Percentiles rank a stretch among this genome's conserved stretches.
phyloP scores from a whole-genome alignment of 1,139 yeast species.

The Geotrichum cucujoidarum region DNA sequence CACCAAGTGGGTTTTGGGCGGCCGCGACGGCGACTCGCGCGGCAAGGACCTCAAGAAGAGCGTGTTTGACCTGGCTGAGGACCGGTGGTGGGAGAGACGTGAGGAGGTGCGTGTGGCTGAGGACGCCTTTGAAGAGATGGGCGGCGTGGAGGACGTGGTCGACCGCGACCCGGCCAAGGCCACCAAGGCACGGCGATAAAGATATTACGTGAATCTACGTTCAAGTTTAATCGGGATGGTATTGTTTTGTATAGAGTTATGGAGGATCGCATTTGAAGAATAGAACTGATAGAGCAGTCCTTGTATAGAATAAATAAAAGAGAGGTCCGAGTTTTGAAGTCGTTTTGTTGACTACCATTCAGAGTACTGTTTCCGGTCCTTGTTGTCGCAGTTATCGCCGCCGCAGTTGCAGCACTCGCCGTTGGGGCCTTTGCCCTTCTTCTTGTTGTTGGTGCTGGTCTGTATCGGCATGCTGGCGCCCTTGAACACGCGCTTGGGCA shows the following conservation, averaged over 20 bases:
- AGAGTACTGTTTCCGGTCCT: constrained; percentile 17
- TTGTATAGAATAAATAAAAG: not conserved
- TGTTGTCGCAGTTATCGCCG: constrained; percentile 29
- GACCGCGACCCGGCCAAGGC: constrained; percentile 57
- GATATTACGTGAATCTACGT: too few species aligned
- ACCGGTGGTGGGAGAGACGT: constrained; percentile 98
- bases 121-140: constrained; percentile 81
- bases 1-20: constrained; percentile 73
- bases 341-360: constrained; percentile 15
- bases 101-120: constrained; percentile 86
- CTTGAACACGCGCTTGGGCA: constrained; percentile 17
- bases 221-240: not conserved
- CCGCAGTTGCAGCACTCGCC: constrained; percentile 44
- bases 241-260: not conserved
- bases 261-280: not conserved
- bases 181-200: constrained; percentile 26
- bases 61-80: constrained; percentile 87
- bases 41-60: constrained; percentile 87
- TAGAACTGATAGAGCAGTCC: not conserved
- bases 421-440: constrained; percentile 13
- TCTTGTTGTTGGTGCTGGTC: not conserved
- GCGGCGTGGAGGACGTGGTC: constrained; percentile 88
- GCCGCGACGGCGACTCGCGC: constrained; percentile 70
- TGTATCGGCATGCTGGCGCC: not conserved
- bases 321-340: not conserved